Evolutionary conservation across 2,329 filamentous ascomycete genomes (phyloP).

Genomic region (Pseudodiploospora longispora): DNA sequence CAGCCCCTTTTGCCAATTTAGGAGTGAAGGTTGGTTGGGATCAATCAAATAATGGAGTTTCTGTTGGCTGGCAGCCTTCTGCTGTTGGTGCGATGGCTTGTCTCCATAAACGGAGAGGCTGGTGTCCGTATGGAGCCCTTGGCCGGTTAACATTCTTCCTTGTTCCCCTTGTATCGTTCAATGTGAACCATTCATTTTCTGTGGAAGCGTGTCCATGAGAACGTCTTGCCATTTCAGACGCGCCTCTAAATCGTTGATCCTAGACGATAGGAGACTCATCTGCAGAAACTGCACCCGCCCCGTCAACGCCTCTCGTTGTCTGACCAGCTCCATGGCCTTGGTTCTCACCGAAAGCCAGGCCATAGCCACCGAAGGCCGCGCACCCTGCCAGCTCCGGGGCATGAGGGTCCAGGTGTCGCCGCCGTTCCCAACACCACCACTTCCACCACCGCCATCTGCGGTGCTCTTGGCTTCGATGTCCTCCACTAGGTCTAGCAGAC

Average conservation of each 20-base stretch:
- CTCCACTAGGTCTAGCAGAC: constrained; percentile 35
- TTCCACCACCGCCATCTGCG: constrained; percentile 7
- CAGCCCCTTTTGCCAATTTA: too few relatives aligned
- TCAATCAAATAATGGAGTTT: too few relatives aligned
- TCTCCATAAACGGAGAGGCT: too few relatives aligned
- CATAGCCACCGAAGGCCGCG: constrained; percentile 30
- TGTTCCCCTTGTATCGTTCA: constrained; percentile 3
- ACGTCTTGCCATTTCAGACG: constrained; percentile 22
- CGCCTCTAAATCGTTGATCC: constrained; percentile 19
- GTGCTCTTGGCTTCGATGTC: constrained; percentile 28
- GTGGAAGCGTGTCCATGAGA: constrained; percentile 19
- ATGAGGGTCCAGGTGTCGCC: constrained; percentile 28
- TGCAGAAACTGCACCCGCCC: constrained; percentile 39
- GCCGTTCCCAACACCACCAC: constrained; percentile 5
- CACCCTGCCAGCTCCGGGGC: constrained; percentile 29
- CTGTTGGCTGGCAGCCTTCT: too few relatives aligned
- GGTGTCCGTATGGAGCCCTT: too few relatives aligned
- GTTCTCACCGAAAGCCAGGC: constrained; percentile 36
- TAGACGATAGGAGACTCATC: constrained; percentile 23
- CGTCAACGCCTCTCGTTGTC: constrained; percentile 37
- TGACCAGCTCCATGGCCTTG: constrained; percentile 37
- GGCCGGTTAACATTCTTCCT: too few relatives aligned
- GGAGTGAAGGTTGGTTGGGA: too few relatives aligned
- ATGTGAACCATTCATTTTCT: constrained; percentile 16
- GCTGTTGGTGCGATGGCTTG: too few relatives aligned